Evolutionary conservation across 2,329 filamentous ascomycete genomes (phyloP).

Genomic region (Pseudogymnoascus sp.): DNA sequence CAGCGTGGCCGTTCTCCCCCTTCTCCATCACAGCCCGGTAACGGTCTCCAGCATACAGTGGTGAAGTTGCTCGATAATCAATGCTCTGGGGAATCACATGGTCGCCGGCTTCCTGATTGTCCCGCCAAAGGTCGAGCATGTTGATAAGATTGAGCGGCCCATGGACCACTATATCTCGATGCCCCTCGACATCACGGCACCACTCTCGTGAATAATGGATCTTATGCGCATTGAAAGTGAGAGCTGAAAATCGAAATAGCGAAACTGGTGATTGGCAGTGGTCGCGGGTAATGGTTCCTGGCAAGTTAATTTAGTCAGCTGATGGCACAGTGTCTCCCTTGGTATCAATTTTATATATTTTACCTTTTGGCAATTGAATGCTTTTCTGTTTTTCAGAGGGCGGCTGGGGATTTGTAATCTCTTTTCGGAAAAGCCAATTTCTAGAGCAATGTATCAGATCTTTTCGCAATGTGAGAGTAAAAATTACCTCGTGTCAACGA

Average conservation of each 20-base stretch:
- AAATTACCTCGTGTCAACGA: conserved; percentile 48
- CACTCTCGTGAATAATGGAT: conserved; percentile 70
- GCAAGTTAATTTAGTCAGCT: background rate
- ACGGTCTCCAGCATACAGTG: conserved; percentile 43
- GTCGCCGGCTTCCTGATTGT: conserved; percentile 28
- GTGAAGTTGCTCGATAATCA: conserved; percentile 43
- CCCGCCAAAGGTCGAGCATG: conserved; percentile 62
- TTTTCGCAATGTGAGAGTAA: background rate
- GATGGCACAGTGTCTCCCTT: background rate
- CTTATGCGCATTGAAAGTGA: conserved; percentile 81
- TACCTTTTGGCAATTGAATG: conserved; percentile 22
- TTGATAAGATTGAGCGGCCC: conserved; percentile 71
- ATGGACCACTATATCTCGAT: conserved; percentile 68
- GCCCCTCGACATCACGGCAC: conserved; percentile 43
- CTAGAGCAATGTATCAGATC: conserved; percentile 16
- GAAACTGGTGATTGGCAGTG: conserved; percentile 24
- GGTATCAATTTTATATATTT: background rate
- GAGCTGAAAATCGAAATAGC: conserved; percentile 73
- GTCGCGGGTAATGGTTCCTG: conserved; percentile 26
- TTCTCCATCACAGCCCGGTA: conserved; percentile 40
- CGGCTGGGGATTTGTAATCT: conserved; percentile 20
- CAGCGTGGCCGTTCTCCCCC: conserved; percentile 22
- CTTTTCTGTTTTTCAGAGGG: conserved; percentile 11
- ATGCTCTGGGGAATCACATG: conserved; percentile 30
- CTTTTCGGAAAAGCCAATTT: conserved; percentile 30